Evolutionary conservation across 192 early-diverging fungal genomes (phyloP).

Genomic region (Backusella sp.): DNA sequence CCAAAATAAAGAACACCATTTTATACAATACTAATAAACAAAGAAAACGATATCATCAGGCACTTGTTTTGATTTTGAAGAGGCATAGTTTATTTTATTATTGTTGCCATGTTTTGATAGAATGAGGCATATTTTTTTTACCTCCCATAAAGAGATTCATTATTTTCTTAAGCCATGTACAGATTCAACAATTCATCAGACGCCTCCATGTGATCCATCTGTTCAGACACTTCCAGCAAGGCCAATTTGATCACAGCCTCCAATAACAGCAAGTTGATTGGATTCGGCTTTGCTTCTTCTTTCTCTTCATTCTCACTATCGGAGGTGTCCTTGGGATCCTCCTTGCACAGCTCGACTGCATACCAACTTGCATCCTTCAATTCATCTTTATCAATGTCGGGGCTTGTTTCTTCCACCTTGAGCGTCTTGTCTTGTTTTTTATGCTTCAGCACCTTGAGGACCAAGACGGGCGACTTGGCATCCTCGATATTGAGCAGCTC

Average conservation of each 20-base stretch:
- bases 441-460: slow-evolving; percentile 58
- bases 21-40: not conserved
- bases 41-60: not conserved
- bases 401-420: slow-evolving; percentile 16
- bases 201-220: slow-evolving; percentile 59
- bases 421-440: not conserved
- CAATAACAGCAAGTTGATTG: slow-evolving; percentile 52
- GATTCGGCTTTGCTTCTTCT: not conserved
- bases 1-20: not conserved
- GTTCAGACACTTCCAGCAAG: slow-evolving; percentile 63
- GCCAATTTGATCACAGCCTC: slow-evolving; percentile 66
- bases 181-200: slow-evolving; percentile 67
- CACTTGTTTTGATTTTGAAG: no score
- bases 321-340: not conserved
- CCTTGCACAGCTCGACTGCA: slow-evolving; percentile 35
- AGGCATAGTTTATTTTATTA: not conserved
- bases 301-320: not conserved
- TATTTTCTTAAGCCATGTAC: slow-evolving; percentile 33
- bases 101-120: not conserved
- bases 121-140: not conserved
- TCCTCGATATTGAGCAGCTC: slow-evolving; percentile 77
- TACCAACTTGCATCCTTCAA: slow-evolving; percentile 27
- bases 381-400: slow-evolving; percentile 30
- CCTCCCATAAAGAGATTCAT: no score
- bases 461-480: slow-evolving; percentile 62